phyloP scores from a whole-genome alignment of 108 stramenopile genomes.

The Chaetoceros tenuissimus region DNA sequence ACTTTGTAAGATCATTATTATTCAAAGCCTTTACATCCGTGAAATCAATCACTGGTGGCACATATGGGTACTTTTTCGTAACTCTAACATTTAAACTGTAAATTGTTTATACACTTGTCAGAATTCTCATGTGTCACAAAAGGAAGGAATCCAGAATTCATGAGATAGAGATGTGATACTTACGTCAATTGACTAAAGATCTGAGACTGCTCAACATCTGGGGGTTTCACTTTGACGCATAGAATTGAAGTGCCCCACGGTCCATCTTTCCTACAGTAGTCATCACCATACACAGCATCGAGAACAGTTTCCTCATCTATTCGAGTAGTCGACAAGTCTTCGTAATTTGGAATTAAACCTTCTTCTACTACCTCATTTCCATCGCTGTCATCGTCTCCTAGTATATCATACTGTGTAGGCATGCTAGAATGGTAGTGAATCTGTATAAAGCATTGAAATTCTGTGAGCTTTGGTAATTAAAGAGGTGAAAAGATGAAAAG shows the following conservation, averaged over 20 bases:
- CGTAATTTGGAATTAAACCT: conserved; percentile 23
- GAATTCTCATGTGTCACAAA: neutral
- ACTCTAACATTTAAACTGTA: conserved; percentile 37
- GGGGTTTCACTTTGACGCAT: conserved; percentile 30
- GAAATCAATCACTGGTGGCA: conserved; percentile 42
- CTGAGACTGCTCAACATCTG: conserved; percentile 18
- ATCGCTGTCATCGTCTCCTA: neutral
- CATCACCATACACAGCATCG: conserved; percentile 62
- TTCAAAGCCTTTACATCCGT: conserved; percentile 32
- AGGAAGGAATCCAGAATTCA: neutral
- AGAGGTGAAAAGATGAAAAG: too few species aligned
- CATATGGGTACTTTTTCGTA: conserved; percentile 58
- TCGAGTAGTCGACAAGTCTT: conserved; percentile 57
- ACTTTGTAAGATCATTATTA: conserved; percentile 20
- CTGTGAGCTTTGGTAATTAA: too few species aligned
- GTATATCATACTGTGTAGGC: neutral
- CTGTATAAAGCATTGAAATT: too few species aligned
- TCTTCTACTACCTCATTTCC: neutral
- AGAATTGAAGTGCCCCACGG: conserved; percentile 35
- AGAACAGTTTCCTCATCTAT: conserved; percentile 74
- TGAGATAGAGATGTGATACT: neutral
- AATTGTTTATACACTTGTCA: conserved; percentile 4
- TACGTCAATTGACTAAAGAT: conserved; percentile 23
- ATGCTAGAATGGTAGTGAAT: neutral
- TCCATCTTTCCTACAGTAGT: conserved; percentile 40